phyloP scores from a whole-genome alignment of 2,329 filamentous ascomycete species.

The Leptographium procerum region DNA sequence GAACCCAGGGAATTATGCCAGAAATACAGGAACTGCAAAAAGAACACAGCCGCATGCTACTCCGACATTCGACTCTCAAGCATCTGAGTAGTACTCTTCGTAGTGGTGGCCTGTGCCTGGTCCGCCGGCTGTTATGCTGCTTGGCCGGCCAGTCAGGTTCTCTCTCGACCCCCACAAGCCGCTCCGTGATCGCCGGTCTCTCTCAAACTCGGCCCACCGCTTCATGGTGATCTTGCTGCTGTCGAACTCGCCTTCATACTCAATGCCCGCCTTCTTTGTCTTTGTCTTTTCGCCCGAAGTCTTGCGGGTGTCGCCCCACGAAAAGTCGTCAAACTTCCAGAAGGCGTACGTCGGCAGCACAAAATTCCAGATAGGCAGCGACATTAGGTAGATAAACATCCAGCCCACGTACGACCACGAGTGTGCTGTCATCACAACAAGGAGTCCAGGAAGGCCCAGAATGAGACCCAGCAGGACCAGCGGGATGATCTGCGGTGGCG shows the following conservation, averaged over 20 bases:
- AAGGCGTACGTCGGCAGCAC: conserved; percentile 87
- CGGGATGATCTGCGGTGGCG: conserved; percentile 74
- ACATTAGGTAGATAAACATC: conserved; percentile 94
- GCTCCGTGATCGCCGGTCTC: conserved; percentile 40
- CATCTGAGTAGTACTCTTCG: conserved; percentile 46
- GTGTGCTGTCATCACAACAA: conserved; percentile 90
- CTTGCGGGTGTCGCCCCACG: conserved; percentile 96
- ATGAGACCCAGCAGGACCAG: conserved; percentile 82
- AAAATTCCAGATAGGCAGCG: conserved; percentile 96
- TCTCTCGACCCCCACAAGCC: conserved; percentile 43
- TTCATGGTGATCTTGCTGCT: conserved; percentile 99
- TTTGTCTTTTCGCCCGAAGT: conserved; percentile 82
- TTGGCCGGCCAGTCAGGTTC: conserved; percentile 30
- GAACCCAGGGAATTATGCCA: not conserved
- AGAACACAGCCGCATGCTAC: not conserved
- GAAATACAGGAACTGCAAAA: not conserved
- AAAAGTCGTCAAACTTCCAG: conserved; percentile 99
- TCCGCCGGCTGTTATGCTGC: conserved; percentile 9
- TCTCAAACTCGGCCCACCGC: conserved; percentile 93
- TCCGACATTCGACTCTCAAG: too few species aligned
- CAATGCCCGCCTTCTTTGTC: conserved; percentile 77
- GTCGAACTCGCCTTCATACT: conserved; percentile 92
- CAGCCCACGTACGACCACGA: conserved; percentile 84
- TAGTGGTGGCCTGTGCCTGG: conserved; percentile 27
- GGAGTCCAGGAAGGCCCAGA: conserved; percentile 79